These are phyloP conservation scores for Parietaria judaica DNA, from an alignment of 306 rosid genomes.

Conservation along the genomic window DNA sequence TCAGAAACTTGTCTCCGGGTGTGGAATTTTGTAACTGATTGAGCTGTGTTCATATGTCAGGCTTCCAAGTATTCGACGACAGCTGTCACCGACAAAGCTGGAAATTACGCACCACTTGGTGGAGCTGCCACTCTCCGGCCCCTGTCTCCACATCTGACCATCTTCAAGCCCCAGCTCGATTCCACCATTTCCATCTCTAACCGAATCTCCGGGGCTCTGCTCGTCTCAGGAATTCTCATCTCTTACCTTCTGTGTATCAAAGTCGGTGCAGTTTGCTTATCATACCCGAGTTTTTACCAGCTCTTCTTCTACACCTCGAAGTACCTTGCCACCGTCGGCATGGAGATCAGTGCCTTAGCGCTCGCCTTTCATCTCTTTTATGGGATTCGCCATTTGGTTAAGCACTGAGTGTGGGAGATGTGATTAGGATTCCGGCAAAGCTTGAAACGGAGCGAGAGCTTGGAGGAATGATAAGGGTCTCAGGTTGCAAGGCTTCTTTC, in stretches of 20 bases:
- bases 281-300: neutral
- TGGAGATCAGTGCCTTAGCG: neutral
- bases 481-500: too few species aligned
- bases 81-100: neutral
- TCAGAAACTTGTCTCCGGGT: too few species aligned
- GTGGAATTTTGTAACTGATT: too few species aligned
- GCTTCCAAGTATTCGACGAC: neutral
- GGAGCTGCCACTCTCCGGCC: slow-evolving; percentile 22
- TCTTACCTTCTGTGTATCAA: neutral
- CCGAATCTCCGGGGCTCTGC: slow-evolving; percentile 34
- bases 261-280: neutral
- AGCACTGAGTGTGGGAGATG: neutral
- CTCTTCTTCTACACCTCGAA: neutral
- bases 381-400: slow-evolving; percentile 1
- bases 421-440: too few species aligned
- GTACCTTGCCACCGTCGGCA: slow-evolving; percentile 1
- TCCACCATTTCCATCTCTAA: slow-evolving; percentile 30
- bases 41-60: neutral
- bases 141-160: slow-evolving; percentile 43
- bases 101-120: too few species aligned
- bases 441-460: too few species aligned
- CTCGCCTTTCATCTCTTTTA: neutral
- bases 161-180: slow-evolving; percentile 42
- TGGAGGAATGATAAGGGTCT: too few species aligned
- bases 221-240: slow-evolving; percentile 18